phyloP scores from a whole-genome alignment of 805 yeast species.

The Trichomonascus vanleenenianus region DNA sequence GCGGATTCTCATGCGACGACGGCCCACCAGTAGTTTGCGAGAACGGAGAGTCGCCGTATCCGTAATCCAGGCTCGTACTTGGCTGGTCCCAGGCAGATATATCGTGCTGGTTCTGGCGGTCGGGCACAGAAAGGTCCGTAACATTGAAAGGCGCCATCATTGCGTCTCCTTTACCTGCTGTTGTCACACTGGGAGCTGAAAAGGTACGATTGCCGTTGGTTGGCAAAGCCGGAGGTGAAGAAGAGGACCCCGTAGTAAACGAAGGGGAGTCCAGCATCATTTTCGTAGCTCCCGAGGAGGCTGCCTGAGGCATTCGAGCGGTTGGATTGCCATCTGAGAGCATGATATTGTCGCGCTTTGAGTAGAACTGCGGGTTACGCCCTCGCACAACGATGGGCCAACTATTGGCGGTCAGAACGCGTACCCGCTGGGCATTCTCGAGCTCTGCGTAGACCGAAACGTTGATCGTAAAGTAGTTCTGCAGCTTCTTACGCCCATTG shows the following conservation, averaged over 20 bases:
- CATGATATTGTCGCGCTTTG: slow-evolving; percentile 42
- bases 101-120: too few relatives aligned
- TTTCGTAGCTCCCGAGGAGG: background rate
- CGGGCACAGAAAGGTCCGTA: too few relatives aligned
- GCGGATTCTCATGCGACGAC: too few relatives aligned
- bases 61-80: too few relatives aligned
- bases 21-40: too few relatives aligned
- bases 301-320: background rate
- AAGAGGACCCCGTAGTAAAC: background rate
- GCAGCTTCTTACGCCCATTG: slow-evolving; percentile 24
- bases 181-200: too few relatives aligned
- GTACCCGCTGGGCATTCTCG: slow-evolving; percentile 20
- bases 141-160: too few relatives aligned
- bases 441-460: slow-evolving; percentile 21
- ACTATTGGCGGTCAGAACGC: slow-evolving; percentile 21
- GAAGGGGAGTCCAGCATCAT: too few relatives aligned
- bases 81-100: too few relatives aligned
- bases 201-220: background rate
- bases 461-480: slow-evolving; percentile 17
- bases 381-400: slow-evolving; percentile 52
- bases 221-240: background rate
- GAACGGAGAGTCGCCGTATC: too few relatives aligned
- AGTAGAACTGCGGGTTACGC: slow-evolving; percentile 53
- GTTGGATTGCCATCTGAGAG: slow-evolving; percentile 23
- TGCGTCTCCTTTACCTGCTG: too few relatives aligned